phyloP scores from a whole-genome alignment of 345 rosid genomes.

The Kernera saxatilis region DNA sequence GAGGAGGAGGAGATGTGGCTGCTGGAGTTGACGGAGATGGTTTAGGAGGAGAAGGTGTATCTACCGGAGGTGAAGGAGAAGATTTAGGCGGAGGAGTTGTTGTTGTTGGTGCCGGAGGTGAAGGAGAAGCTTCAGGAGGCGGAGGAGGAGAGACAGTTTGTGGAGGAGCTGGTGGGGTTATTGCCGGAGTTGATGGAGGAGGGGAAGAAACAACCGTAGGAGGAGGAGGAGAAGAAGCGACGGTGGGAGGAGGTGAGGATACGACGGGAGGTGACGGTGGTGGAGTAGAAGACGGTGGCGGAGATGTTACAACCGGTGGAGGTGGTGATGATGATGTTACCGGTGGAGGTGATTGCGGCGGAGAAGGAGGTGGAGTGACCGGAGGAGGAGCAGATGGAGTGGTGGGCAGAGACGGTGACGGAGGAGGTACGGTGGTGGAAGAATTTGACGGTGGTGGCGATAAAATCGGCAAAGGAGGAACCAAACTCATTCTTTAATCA shows the following conservation, averaged over 20 bases:
- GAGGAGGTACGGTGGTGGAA: conserved; percentile 42
- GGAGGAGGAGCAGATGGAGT: conserved; percentile 47
- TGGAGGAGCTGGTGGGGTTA: conserved; percentile 54
- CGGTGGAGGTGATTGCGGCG: conserved; percentile 44
- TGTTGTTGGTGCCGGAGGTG: conserved; percentile 29
- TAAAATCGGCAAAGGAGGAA: conserved; percentile 41
- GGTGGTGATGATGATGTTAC: conserved; percentile 37
- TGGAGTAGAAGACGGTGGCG: conserved; percentile 42
- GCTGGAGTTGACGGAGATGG: conserved; percentile 41
- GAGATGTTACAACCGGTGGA: conserved; percentile 37
- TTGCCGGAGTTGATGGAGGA: conserved; percentile 42
- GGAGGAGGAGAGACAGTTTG: conserved; percentile 41
- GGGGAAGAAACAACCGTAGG: conserved; percentile 25
- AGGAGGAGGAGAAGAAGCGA: conserved; percentile 40
- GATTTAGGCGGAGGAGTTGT: conserved; percentile 29
- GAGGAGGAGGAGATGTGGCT: conserved; percentile 44
- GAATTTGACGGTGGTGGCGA: conserved; percentile 38
- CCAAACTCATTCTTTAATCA: conserved; percentile 42
- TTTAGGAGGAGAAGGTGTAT: conserved; percentile 36
- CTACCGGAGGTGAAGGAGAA: conserved; percentile 44
- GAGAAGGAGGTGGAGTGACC: conserved; percentile 36
- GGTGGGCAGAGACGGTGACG: conserved; percentile 36
- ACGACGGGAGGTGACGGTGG: conserved; percentile 40
- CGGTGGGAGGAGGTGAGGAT: conserved; percentile 45
- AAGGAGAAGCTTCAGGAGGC: conserved; percentile 33